Base-by-base conservation (phyloP, 1,284 basidiomycete species). In the Cutaneotrichosporon sp. region DNA sequence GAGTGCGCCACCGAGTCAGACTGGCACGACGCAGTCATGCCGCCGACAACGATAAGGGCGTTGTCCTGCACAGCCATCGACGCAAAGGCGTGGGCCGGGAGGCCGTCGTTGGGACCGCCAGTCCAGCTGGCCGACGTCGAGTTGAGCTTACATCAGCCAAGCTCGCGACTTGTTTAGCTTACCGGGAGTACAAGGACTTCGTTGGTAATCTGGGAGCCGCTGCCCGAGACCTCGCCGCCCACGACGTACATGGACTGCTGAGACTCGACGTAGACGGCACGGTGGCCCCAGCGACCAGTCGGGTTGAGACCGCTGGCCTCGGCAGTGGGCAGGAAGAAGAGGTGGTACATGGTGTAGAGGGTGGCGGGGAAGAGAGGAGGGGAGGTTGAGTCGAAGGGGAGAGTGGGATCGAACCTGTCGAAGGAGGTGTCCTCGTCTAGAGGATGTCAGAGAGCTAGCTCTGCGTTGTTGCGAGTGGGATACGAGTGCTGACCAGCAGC, bases 81-180 rank as follows among this genome's bases (percentile, higher is more conserved):
- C 15, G 68, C 73, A 49, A 72, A 76, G 10, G 74, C 72, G 43
- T 74, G 73, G 2, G 74, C 66, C 1, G 72, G 70, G 12, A 76
- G 67, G 21, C 61, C 61, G 14, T 52, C 23, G 38, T 61, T 68
- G 10, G 68, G 62, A 2, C 67, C 71, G 8, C 51, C 48, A 22
- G 48, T 48, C 65, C 73, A 73, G 4, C 64, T 55, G 1, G 72
- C 65, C 46, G 59, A 63, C 15, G 66, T 60, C 17, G 60, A 51
- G 56, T 69, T 69, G 60, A 76, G 67, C 70, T 70, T 50, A 5
- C 4, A 15, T 41, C 34, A 51, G 49, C 12, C 14, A 49, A 18
- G 26, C 40, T n/a, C 39, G 39, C 4, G 9, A 34, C 21, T 40
- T n/a, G n/a, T 37, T 17, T 36, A 33, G 62, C 68, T 58, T 47